Evolutionary conservation across 1,284 basidiomycete genomes (phyloP).

Genomic region (Ustilago vetiveriae): DNA sequence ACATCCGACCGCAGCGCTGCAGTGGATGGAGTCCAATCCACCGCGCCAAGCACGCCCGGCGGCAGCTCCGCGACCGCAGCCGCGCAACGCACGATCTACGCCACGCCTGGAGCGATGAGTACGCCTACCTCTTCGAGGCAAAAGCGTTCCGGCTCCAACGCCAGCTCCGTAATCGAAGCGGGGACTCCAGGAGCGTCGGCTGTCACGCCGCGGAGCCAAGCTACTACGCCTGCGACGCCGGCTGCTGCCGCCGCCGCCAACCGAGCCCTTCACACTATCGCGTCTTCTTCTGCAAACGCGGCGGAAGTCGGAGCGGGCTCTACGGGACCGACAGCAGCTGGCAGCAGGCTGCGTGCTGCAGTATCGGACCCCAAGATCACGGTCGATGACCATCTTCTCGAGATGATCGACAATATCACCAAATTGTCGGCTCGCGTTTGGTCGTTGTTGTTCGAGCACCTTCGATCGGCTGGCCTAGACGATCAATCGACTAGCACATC

Average conservation of each 20-base stretch:
- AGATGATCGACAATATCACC: constrained; percentile 56
- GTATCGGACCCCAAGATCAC: constrained; percentile 26
- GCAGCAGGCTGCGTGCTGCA: constrained; percentile 16
- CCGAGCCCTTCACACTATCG: constrained; percentile 3
- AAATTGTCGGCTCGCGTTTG: constrained; percentile 52
- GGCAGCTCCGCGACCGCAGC: constrained; percentile 2
- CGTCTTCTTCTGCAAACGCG: constrained; percentile 13
- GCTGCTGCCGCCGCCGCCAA: constrained; percentile 17
- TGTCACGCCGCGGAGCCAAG: constrained; percentile 26
- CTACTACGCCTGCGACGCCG: constrained; percentile 20
- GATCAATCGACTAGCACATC: constrained; percentile 1
- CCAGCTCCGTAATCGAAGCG: constrained; percentile 22
- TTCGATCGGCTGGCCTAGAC: constrained; percentile 29
- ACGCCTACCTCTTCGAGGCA: constrained; percentile 37
- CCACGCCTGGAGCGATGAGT: constrained; percentile 21
- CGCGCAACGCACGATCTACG: constrained; percentile 4
- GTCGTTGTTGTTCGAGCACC: constrained; percentile 53
- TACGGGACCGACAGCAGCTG: constrained; percentile 10
- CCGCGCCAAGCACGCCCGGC: constrained; percentile 30
- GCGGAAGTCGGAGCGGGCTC: no score
- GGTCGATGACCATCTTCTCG: constrained; percentile 54
- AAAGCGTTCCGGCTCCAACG: constrained; percentile 38
- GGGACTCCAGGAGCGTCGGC: not conserved
- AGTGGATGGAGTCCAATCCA: constrained; percentile 15
- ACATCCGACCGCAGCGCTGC: constrained; percentile 19